Percentiles rank a stretch among this genome's conserved stretches.
These are phyloP conservation scores for Cymbopogon citratus DNA, from an alignment of 176 grass and related monocot genomes.

Conservation along the genomic window DNA sequence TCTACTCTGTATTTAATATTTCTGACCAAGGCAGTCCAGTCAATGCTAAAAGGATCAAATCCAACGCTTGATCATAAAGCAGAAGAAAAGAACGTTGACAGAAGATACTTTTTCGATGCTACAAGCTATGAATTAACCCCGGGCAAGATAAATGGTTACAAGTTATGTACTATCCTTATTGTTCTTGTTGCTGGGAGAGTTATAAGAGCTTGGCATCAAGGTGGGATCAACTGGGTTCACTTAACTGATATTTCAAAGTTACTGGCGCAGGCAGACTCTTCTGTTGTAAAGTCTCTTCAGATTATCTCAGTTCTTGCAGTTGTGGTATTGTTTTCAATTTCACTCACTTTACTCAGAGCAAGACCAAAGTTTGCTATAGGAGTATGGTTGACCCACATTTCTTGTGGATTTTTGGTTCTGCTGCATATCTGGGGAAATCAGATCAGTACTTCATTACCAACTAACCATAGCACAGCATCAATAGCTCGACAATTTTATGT, in stretches of 20 bases:
- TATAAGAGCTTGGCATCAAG: constrained; percentile 96
- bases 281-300: constrained; percentile 64
- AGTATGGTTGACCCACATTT: constrained; percentile 49
- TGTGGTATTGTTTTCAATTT: constrained; percentile 41
- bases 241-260: constrained; percentile 88
- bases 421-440: constrained; percentile 58
- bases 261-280: constrained; percentile 50
- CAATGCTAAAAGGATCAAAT: constrained; percentile 43
- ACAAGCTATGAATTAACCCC: constrained; percentile 19
- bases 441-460: constrained; percentile 18
- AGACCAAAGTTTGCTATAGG: constrained; percentile 31
- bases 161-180: constrained; percentile 46
- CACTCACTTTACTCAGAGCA: constrained; percentile 34
- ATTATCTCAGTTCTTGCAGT: constrained; percentile 50
- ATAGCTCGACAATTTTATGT: constrained; percentile 63
- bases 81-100: background rate
- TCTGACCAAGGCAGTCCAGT: constrained; percentile 50
- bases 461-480: constrained; percentile 48
- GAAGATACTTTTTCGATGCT: constrained; percentile 14
- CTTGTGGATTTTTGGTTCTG: constrained; percentile 56
- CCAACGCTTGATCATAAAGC: constrained; percentile 9
- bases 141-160: constrained; percentile 17
- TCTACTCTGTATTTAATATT: constrained; percentile 87
- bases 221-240: constrained; percentile 88
- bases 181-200: constrained; percentile 77